Base-by-base conservation (phyloP, 2,329 filamentous ascomycete genomes). In the Corynespora cassiicola region DNA sequence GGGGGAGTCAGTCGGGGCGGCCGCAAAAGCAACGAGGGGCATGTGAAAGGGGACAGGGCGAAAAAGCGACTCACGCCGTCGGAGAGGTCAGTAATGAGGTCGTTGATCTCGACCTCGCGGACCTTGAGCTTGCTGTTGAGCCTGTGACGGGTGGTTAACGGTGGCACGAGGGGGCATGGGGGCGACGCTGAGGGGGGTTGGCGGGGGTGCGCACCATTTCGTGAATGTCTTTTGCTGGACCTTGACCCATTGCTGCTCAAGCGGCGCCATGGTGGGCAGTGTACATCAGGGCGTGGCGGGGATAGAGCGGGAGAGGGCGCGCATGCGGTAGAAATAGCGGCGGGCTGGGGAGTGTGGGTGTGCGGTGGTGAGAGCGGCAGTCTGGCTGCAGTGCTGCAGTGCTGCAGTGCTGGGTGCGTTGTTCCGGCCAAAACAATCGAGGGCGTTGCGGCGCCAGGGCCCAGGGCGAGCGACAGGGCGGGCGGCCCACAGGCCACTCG, bases 211-310 rank as follows among this genome's bases (percentile, higher is more conserved):
- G 59, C 63, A 88, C 87, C 94, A 99, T 88, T 97, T 99, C 43
- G 91, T 96, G 72, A 99, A 99, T 18, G 94, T 99, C 81, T 97
- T 99, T 72, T 97, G 87, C 77, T 97, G 92, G 72, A 96, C 90
- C 65, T 78, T 81, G 59, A 84, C 75, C 80, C 81, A 84, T 71
- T 80, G 78, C 73, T 82, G 79, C 70, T 85, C 80, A 62, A 75
- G 71, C 56, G 74, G 71, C 47, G 69, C 68, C 68, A 72, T 72
- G 42, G 39, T 39, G 50, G 50, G 40, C 46, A 25, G 45, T 53
- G 54, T 52, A 53, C 61, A 67, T 66, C 50, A 52, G 50, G 45
- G 29, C 42, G 36, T 44, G 30, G 25, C n/a, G 32, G 14, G 11
- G n/a, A 31, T 18, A 23, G 25, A 8, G 23, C 32, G 30, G 42